phyloP scores from a whole-genome alignment of 1,284 basidiomycete genomes.

The Irpex sp. region DNA sequence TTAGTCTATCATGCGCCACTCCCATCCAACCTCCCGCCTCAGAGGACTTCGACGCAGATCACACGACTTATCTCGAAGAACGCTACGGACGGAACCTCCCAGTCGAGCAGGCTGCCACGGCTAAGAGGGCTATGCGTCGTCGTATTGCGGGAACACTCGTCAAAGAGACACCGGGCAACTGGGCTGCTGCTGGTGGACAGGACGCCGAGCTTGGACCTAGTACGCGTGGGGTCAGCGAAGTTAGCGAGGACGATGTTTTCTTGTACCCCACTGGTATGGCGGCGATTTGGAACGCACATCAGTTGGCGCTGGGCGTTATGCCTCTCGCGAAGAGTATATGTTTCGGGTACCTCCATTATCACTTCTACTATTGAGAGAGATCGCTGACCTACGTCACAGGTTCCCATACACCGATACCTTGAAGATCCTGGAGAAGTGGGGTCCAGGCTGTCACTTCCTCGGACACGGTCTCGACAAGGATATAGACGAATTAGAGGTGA shows the following conservation, averaged over 20 bases:
- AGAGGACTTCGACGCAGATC: slow-evolving; percentile 40
- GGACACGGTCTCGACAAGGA: slow-evolving; percentile 79
- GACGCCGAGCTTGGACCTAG: slow-evolving; percentile 49
- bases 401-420: slow-evolving; percentile 98
- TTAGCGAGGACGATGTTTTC: slow-evolving; percentile 84
- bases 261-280: slow-evolving; percentile 88
- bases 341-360: slow-evolving; percentile 67
- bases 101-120: slow-evolving; percentile 62
- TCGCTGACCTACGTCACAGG: slow-evolving; percentile 34
- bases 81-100: slow-evolving; percentile 94
- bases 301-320: slow-evolving; percentile 51
- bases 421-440: slow-evolving; percentile 96
- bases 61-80: slow-evolving; percentile 77
- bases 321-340: slow-evolving; percentile 80
- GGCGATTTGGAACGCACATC: slow-evolving; percentile 89
- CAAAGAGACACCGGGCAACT: slow-evolving; percentile 42
- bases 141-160: slow-evolving; percentile 87
- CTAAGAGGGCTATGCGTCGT: slow-evolving; percentile 82
- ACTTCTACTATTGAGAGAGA: not conserved
- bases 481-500: slow-evolving; percentile 64
- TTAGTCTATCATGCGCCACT: slow-evolving; percentile 11
- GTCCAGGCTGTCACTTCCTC: slow-evolving; percentile 89
- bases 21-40: slow-evolving; percentile 16
- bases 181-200: slow-evolving; percentile 40
- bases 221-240: slow-evolving; percentile 51